Evolutionary conservation across 495 filamentous ascomycete genomes (phyloP).

Genomic region (Xylaria scruposa): DNA sequence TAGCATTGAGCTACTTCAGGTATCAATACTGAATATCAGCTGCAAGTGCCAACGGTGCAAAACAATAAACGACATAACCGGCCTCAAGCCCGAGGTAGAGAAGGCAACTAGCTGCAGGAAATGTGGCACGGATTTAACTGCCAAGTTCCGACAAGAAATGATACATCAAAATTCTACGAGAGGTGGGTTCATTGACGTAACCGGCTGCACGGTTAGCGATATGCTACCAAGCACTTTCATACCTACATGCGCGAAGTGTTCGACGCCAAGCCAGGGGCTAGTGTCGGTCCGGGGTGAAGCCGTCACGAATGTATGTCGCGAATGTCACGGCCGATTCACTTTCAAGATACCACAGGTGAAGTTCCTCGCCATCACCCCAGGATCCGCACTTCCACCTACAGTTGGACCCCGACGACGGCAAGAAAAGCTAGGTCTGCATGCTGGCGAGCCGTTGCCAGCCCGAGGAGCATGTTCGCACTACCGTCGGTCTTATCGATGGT

Average conservation of each 20-base stretch:
- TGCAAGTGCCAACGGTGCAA: conserved; percentile 89
- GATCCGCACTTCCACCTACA: conserved; percentile 47
- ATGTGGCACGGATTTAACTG: conserved; percentile 71
- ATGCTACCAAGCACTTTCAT: conserved; percentile 84
- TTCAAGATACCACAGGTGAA: conserved; percentile 83
- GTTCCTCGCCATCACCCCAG: conserved; percentile 73
- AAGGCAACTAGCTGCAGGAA: conserved; percentile 71
- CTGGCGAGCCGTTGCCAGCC: conserved; percentile 78
- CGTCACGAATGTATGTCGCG: conserved; percentile 76
- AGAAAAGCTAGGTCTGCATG: conserved; percentile 79
- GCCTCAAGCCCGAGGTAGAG: conserved; percentile 58
- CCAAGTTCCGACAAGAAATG: conserved; percentile 74
- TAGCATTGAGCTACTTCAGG: conserved; percentile 80
- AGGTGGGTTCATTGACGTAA: conserved; percentile 83
- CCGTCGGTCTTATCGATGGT: conserved; percentile 82
- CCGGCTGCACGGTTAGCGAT: conserved; percentile 78
- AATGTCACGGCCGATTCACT: conserved; percentile 84
- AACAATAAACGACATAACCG: conserved; percentile 72
- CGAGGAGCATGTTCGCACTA: conserved; percentile 83
- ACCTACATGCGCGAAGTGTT: conserved; percentile 83
- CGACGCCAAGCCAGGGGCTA: conserved; percentile 71
- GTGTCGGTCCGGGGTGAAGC: conserved; percentile 76
- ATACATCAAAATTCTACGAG: conserved; percentile 78
- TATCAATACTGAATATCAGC: conserved; percentile 70
- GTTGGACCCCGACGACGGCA: conserved; percentile 62